A percentile compares a stretch with the other conserved stretches of the same genome.
Evolutionary conservation across 352 stramenopile genomes (phyloP).

Genomic region (Pythium aristosporum): DNA sequence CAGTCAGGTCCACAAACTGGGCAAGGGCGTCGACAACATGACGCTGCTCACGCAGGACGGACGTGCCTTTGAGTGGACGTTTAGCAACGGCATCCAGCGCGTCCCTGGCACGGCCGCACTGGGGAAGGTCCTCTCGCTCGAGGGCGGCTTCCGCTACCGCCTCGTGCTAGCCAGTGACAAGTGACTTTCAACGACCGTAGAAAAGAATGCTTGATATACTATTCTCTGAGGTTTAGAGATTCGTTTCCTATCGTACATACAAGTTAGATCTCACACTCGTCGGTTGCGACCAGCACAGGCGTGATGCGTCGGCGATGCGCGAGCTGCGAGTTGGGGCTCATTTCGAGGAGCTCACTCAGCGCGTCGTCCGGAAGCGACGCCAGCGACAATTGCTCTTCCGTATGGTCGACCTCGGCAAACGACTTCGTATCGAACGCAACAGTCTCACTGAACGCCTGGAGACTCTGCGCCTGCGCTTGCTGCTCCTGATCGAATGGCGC

Average conservation of each 20-base stretch:
- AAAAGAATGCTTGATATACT: too few species aligned
- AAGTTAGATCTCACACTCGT: constrained; percentile 25
- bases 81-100: constrained; percentile 49
- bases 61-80: constrained; percentile 73
- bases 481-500: background rate
- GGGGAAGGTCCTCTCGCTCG: constrained; percentile 44
- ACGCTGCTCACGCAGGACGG: constrained; percentile 71
- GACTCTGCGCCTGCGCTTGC: constrained; percentile 10
- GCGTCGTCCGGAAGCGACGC: constrained; percentile 21
- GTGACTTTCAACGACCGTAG: background rate
- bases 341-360: constrained; percentile 22
- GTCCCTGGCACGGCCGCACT: constrained; percentile 42
- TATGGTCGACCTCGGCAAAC: background rate
- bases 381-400: constrained; percentile 14
- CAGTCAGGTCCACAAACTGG: constrained; percentile 55
- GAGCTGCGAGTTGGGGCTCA: constrained; percentile 24
- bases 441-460: constrained; percentile 21
- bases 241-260: too few species aligned
- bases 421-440: constrained; percentile 19
- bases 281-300: constrained; percentile 21
- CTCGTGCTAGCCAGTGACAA: constrained; percentile 43
- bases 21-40: constrained; percentile 78
- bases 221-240: too few species aligned
- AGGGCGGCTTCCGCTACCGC: constrained; percentile 76
- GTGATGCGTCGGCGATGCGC: constrained; percentile 23